Percentiles rank a stretch among this genome's conserved stretches.
These are phyloP conservation scores for Basidioascus undulatus DNA, from an alignment of 768 basidiomycete genomes.

Conservation along the genomic window DNA sequence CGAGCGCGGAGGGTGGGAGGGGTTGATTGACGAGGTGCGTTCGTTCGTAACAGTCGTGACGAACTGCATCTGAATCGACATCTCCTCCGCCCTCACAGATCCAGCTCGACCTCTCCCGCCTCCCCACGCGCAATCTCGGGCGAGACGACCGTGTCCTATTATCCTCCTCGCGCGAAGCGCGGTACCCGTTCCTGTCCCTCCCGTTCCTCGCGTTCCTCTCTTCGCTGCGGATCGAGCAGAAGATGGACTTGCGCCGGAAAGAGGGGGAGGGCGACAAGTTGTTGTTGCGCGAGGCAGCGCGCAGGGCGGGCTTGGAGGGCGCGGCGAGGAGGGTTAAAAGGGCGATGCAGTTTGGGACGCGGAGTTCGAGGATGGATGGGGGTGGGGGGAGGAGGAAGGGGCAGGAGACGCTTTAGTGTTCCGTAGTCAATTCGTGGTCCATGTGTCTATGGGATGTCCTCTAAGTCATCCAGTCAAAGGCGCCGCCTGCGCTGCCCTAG, in stretches of 20 bases:
- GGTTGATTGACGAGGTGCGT: constrained; percentile 52
- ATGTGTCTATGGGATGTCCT: too few species aligned
- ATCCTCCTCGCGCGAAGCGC: constrained; percentile 65
- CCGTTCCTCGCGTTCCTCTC: constrained; percentile 52
- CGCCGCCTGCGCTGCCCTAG: too few species aligned
- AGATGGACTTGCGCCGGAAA: constrained; percentile 47
- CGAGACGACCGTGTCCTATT: constrained; percentile 80
- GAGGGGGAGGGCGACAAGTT: constrained; percentile 70
- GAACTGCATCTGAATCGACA: not conserved
- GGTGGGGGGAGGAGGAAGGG: constrained; percentile 18
- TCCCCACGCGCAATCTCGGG: constrained; percentile 72
- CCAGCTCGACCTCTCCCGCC: constrained; percentile 65
- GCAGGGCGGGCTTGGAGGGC: constrained; percentile 42
- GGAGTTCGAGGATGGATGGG: constrained; percentile 55
- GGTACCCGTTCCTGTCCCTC: constrained; percentile 76
- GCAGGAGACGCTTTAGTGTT: not conserved
- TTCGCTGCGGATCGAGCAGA: constrained; percentile 46
- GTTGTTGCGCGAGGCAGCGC: constrained; percentile 43
- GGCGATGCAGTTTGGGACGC: constrained; percentile 89
- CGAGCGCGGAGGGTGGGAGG: constrained; percentile 39
- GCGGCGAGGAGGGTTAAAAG: constrained; percentile 58
- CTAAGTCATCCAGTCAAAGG: too few species aligned
- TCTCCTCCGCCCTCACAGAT: constrained; percentile 26
- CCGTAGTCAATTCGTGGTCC: too few species aligned
- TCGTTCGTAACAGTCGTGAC: not conserved